Evolutionary conservation across 1,139 yeast genomes (phyloP).

Genomic region (Meyerozyma elateridarum): DNA sequence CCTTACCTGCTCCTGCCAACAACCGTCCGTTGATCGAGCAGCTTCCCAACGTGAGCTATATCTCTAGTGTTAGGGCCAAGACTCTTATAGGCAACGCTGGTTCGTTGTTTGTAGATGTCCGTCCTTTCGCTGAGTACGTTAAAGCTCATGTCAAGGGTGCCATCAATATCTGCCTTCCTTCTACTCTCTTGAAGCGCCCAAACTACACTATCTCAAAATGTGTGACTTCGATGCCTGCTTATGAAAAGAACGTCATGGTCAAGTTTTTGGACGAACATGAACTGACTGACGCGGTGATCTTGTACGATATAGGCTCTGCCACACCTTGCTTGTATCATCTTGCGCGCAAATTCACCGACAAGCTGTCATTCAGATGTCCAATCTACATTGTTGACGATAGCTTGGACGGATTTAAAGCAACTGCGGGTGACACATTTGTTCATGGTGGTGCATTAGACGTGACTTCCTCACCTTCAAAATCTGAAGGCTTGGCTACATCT

Average conservation of each 20-base stretch:
- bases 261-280: slow-evolving; percentile 51
- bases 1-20: slow-evolving; percentile 4
- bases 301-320: slow-evolving; percentile 1
- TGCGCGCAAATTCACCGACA: slow-evolving; percentile 2
- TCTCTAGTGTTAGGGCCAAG: not conserved
- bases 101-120: slow-evolving; percentile 54
- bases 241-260: slow-evolving; percentile 16
- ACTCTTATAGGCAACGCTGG: slow-evolving; percentile 13
- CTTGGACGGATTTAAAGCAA: not conserved
- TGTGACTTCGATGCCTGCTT: slow-evolving; percentile 49
- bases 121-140: slow-evolving; percentile 65
- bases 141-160: slow-evolving; percentile 50
- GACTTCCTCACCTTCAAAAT: not conserved
- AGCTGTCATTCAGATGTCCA: not conserved
- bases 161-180: slow-evolving; percentile 68
- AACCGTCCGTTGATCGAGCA: slow-evolving; percentile 2
- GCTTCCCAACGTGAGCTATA: not conserved
- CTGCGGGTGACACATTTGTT: not conserved
- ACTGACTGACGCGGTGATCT: slow-evolving; percentile 14
- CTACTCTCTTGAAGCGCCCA: slow-evolving; percentile 67
- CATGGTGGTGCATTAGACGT: not conserved
- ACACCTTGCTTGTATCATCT: slow-evolving; percentile 1
- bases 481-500: not conserved
- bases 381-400: slow-evolving; percentile 1
- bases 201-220: slow-evolving; percentile 56